Base-by-base conservation (phyloP, 768 basidiomycete species). In the Tylopilus rubrobrunneus region DNA sequence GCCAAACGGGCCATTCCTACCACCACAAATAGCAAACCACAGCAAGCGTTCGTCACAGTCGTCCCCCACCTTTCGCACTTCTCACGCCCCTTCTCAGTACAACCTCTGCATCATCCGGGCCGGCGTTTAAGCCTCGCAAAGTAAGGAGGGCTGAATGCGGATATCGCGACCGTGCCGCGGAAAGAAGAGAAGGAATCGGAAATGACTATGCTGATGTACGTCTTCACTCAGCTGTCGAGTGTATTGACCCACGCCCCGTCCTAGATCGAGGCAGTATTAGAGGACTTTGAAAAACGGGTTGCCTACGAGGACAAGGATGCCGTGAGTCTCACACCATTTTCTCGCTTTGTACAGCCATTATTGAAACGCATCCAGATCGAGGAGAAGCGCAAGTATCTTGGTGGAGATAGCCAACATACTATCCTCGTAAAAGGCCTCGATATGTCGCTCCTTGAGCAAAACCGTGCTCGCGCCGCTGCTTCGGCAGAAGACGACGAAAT, bases 341-440 rank as follows among this genome's bases (percentile, higher is more conserved):
- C 29, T 19, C 43, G 19, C 33, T 2, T 1, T 23, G 27, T 21
- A 11, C 21, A 2, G 21, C 33, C 29, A 44, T 49, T 11, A 40
- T 49, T 43, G 48, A 56, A n/a, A 46, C 44, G 11, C 40, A 19
- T 42, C n/a, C 57, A 90, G 87, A 74, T 91, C 17, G 89, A 90
- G 51, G 78, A 83, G 50, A 81, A 91, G 64, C 77, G 92, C 34
- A 77, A 76, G 52, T 90, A 89, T 66, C 80, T 93, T 6, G 92
- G 92, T 17, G 90, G 92, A 36, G 91, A 96, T 67, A 82, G 84
- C 40, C 79, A 88, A 53, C 92, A 95, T 66, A 85, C 90, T 11
- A 80, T 94, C 52, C 81, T 94, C 11, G 90, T 94, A 40, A 96
- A 93, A 64, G 92, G 92, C 27, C 83, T 98, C 44, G 95, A 98